These are phyloP conservation scores for Kwoniella sp. DNA, from an alignment of 768 basidiomycete species.

Conservation along the genomic window DNA sequence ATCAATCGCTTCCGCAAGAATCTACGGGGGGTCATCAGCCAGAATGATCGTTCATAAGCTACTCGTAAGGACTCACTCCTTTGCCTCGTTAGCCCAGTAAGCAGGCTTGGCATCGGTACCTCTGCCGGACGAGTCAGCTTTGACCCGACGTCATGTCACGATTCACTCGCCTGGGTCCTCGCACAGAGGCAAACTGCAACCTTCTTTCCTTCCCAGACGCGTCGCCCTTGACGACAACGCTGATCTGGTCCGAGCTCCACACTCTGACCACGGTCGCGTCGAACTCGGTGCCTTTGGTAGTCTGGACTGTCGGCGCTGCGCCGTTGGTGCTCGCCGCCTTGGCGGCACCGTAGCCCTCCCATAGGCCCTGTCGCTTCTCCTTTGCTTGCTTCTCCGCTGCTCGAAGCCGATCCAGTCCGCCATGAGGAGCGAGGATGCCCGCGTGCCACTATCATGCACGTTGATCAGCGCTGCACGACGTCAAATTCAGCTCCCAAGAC, in stretches of 20 bases:
- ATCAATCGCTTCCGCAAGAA: slow-evolving; percentile 87
- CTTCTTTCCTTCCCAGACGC: slow-evolving; percentile 71
- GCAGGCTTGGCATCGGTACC: slow-evolving; percentile 79
- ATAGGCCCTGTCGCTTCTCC: slow-evolving; percentile 53
- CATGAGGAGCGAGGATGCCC: slow-evolving; percentile 77
- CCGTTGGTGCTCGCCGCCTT: slow-evolving; percentile 34
- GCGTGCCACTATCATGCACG: slow-evolving; percentile 72
- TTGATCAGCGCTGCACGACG: neutral
- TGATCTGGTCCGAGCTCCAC: slow-evolving; percentile 89
- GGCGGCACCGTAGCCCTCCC: slow-evolving; percentile 43
- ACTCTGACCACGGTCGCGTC: slow-evolving; percentile 79
- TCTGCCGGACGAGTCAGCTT: slow-evolving; percentile 53
- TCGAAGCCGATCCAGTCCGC: slow-evolving; percentile 82
- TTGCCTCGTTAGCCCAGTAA: slow-evolving; percentile 83
- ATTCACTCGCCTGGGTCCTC: slow-evolving; percentile 66
- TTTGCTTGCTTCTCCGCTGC: slow-evolving; percentile 69
- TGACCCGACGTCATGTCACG: neutral
- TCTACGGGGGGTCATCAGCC: slow-evolving; percentile 25
- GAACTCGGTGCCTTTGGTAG: slow-evolving; percentile 54
- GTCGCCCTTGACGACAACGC: slow-evolving; percentile 62
- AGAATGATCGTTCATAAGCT: neutral
- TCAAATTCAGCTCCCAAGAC: too few relatives aligned
- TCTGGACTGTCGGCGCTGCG: slow-evolving; percentile 10
- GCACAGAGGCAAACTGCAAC: slow-evolving; percentile 80
- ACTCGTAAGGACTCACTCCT: slow-evolving; percentile 54